Base-by-base conservation (phyloP, 192 early-diverging fungal species). In the Umbelopsis isabellina region DNA sequence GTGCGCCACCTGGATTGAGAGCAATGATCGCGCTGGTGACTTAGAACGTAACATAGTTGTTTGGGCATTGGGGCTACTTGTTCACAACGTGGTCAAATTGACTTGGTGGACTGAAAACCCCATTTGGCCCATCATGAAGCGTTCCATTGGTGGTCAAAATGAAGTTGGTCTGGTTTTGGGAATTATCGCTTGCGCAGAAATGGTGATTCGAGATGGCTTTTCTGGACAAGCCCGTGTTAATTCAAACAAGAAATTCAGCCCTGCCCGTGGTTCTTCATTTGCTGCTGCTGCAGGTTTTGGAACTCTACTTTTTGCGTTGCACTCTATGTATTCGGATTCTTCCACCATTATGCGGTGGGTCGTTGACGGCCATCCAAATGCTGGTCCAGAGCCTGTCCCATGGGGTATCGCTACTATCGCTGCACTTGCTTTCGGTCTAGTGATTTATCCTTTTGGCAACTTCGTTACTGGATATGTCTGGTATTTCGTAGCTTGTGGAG, bases 121-220 rank as follows among this genome's bases (percentile, higher is more conserved):
- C 2, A 88, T 88, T 51, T 94, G 92, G 92, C 85, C 91, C n/a
- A 90, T 91, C 21, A 92, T 94, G 91, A 85, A 94, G 65, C 79
- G 74, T 48, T 75, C 46, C 18, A 92, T 87, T 72, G 92, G 92
- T 52, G 92, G 92, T 0, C 82, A 86, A 74, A 94, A 94, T 78
- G 72, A 81, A 64, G 75, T 86, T 1, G 92, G 86, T 16, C 72
- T 92, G 30, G 72, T 74, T 16, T 71, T 94, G 49, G 92, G 87
- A 44, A 66, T 89, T 1, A 68, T 91, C 67, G 87, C 91, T 10
- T 77, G 84, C 16, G 50, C 80, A 18, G 87, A 89, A 55, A 83
- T 90, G 7, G 73, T 83, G 55, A 61, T 87, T 23, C 82, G 89
- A 37, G 72, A 82, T 37, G 16, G 70, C 16, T 69, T 66, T n/a